Conservation (phyloP, 164 flowering plant species). For the Nymphaea colorata region DNA sequence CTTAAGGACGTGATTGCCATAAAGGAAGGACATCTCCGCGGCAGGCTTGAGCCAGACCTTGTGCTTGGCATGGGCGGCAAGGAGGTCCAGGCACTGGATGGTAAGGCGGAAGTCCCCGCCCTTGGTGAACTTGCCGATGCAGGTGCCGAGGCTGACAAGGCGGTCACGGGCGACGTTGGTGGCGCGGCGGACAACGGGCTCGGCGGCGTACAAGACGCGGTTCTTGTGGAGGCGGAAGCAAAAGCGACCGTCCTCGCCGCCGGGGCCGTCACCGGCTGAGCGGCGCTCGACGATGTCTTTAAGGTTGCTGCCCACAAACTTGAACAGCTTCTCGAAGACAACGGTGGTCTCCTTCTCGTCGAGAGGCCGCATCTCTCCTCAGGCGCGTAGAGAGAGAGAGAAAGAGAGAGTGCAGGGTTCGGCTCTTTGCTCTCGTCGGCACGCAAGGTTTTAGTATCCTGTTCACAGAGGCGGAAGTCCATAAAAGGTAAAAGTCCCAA, state of each 20-base stretch:
- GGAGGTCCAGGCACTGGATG: constrained; percentile 35
- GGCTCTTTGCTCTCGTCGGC: too few species aligned
- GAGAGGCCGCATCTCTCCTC: constrained; percentile 35
- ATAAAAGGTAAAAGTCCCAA: too few species aligned
- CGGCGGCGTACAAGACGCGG: constrained; percentile 48
- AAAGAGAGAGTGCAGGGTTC: too few species aligned
- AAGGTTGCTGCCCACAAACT: constrained; percentile 57
- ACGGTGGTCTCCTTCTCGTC: constrained; percentile 55
- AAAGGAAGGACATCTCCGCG: constrained; percentile 78
- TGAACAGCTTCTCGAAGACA: constrained; percentile 61
- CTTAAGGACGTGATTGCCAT: constrained; percentile 79
- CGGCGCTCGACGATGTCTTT: constrained; percentile 61
- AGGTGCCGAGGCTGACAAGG: constrained; percentile 41
- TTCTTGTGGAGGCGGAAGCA: constrained; percentile 63
- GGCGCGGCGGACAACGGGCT: constrained; percentile 49
- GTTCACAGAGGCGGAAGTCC: too few species aligned
- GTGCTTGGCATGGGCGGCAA: constrained; percentile 76
- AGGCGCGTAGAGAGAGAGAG: too few species aligned
- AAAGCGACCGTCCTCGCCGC: constrained; percentile 32
- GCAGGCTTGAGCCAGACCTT: constrained; percentile 94
- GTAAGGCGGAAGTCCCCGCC: constrained; percentile 64
- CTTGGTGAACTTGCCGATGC: constrained; percentile 59
- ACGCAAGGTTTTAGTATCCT: too few species aligned
- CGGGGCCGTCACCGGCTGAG: constrained; percentile 43
- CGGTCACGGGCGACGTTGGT: constrained; percentile 42